Percentiles rank a stretch among this genome's conserved stretches.
Evolutionary conservation across 768 basidiomycete species (phyloP).

Genomic region (Grammothele lineata): DNA sequence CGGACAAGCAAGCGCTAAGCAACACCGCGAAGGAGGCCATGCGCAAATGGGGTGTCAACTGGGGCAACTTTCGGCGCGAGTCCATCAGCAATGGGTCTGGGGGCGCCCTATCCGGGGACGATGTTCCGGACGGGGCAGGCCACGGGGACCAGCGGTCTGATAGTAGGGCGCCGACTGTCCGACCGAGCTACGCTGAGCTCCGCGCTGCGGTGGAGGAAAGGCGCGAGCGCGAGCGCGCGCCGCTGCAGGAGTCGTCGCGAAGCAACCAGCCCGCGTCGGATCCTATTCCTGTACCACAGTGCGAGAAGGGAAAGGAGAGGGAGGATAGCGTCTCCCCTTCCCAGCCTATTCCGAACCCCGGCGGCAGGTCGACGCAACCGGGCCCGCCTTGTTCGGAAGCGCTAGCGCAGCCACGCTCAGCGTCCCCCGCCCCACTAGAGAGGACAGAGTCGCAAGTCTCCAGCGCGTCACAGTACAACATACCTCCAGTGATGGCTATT

Average conservation of each 20-base stretch:
- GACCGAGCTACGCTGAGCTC: conserved; percentile 69
- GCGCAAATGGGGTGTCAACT: conserved; percentile 89
- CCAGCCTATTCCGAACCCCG: not conserved
- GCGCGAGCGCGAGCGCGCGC: conserved; percentile 40
- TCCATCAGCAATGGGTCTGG: conserved; percentile 18
- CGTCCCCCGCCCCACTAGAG: conserved; percentile 30
- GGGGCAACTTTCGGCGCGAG: conserved; percentile 63
- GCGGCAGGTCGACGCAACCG: no score
- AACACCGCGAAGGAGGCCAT: conserved; percentile 86
- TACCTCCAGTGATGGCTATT: conserved; percentile 12
- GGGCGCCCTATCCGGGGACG: conserved; percentile 7
- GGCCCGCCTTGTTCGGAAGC: no score
- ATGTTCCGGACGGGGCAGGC: conserved; percentile 22
- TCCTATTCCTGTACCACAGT: conserved; percentile 33
- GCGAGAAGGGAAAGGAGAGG: conserved; percentile 21
- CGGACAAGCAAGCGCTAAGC: conserved; percentile 81
- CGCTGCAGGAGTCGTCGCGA: conserved; percentile 14
- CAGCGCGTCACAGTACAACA: conserved; percentile 11
- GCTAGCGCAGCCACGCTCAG: not conserved
- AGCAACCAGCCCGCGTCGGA: conserved; percentile 17
- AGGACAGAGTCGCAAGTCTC: conserved; percentile 27
- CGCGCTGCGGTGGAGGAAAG: conserved; percentile 73
- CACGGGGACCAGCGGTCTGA: conserved; percentile 23
- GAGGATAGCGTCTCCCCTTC: conserved; percentile 7
- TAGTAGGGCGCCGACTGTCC: conserved; percentile 19